phyloP scores from a whole-genome alignment of 805 yeast genomes.

The Candida pseudoglaebosa region DNA sequence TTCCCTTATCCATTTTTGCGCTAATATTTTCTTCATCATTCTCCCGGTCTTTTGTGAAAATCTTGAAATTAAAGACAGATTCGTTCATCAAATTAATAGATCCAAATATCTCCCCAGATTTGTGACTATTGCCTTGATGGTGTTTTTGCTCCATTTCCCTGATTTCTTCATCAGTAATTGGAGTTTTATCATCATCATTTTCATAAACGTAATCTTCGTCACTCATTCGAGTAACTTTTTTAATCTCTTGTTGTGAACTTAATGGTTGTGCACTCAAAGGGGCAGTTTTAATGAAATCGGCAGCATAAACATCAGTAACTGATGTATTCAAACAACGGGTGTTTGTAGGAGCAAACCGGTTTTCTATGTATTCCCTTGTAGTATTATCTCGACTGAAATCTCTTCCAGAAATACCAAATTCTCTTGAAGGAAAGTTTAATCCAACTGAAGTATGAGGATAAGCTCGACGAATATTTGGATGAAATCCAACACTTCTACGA shows the following conservation, averaged over 20 bases:
- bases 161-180: slow-evolving; percentile 27
- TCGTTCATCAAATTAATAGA: slow-evolving; percentile 35
- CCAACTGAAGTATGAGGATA: not conserved
- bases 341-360: not conserved
- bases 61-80: slow-evolving; percentile 31
- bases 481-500: too few relatives aligned
- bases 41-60: slow-evolving; percentile 16
- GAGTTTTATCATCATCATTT: slow-evolving; percentile 19
- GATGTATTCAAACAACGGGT: slow-evolving; percentile 7
- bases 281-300: slow-evolving; percentile 43
- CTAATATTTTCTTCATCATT: not conserved
- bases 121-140: slow-evolving; percentile 5
- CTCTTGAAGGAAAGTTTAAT: slow-evolving; percentile 2
- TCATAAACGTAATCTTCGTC: slow-evolving; percentile 2
- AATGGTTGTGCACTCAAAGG: slow-evolving; percentile 51
- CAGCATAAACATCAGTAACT: slow-evolving; percentile 49
- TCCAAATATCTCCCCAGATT: slow-evolving; percentile 27
- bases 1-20: too few relatives aligned
- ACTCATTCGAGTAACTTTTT: not conserved
- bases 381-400: too few relatives aligned
- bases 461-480: not conserved
- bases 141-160: slow-evolving; percentile 29
- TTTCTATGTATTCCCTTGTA: too few relatives aligned
- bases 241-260: slow-evolving; percentile 41
- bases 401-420: too few relatives aligned